Percentiles rank a stretch among this genome's conserved stretches.
phyloP scores from a whole-genome alignment of 2,329 filamentous ascomycete species.

The Incumbomyces lentus region DNA sequence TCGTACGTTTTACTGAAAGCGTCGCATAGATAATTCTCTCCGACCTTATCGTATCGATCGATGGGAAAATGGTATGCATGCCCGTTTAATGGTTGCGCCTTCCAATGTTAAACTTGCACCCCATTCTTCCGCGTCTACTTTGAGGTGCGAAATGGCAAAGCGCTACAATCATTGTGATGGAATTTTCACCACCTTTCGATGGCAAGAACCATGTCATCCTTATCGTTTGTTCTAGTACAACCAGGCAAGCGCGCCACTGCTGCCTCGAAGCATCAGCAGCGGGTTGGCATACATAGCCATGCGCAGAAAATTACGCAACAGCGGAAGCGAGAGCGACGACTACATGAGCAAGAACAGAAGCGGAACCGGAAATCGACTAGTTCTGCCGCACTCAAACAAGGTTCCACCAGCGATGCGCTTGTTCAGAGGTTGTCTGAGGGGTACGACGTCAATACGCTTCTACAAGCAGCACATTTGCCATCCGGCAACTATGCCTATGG shows the following conservation, averaged over 20 bases:
- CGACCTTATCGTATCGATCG: too few relatives aligned
- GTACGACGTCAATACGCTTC: not conserved
- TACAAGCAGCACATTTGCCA: not conserved
- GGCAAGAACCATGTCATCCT: not conserved
- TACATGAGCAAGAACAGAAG: not conserved
- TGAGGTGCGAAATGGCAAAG: not conserved
- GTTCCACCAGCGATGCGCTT: not conserved
- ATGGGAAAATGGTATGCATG: too few relatives aligned
- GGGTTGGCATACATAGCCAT: conserved; percentile 3
- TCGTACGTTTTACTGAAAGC: too few relatives aligned
- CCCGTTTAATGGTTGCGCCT: too few relatives aligned
- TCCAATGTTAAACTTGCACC: too few relatives aligned
- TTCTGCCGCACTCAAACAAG: not conserved
- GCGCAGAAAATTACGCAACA: conserved; percentile 3
- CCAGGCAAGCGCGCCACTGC: not conserved
- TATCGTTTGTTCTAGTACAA: conserved; percentile 4
- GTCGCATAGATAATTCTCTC: too few relatives aligned
- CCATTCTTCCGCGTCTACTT: too few relatives aligned
- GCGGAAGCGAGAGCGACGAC: not conserved
- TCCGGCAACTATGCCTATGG: not conserved
- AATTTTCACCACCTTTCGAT: not conserved
- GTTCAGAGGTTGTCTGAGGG: not conserved
- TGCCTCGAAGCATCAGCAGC: conserved; percentile 1
- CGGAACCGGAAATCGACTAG: not conserved
- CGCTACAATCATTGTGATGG: not conserved